Base-by-base conservation (phyloP, 805 yeast genomes). In the Yarrowia phangngaensis region DNA sequence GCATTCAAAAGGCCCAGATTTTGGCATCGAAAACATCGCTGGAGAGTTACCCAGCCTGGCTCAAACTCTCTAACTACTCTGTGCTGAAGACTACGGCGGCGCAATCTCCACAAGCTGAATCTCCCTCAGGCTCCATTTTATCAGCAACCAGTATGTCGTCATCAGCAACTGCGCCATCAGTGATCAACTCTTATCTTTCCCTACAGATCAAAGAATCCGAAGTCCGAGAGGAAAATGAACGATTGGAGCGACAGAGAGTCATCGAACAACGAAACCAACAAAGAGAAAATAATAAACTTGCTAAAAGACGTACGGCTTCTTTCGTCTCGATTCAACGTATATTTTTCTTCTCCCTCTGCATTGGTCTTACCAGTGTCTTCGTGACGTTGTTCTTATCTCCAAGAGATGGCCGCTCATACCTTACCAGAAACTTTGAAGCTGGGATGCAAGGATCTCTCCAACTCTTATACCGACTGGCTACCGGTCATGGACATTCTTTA, bases 311-410 rank as follows among this genome's bases (percentile, higher is more conserved):
- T 27, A 4, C 32, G 6, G 17, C 45, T 4, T 19, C 45, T 6
- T 38, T 28, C 17, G n/a, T 38, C 1, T 26, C 45, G 14, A 38
- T 38, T 8, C 31, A 32, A 19, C 17, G 45, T 9, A 8, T 38
- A 12, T 38, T 38, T 24, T 38, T 38, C 45, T 38, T 38, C 32
- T 38, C 98, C 97, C 66, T 92, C 82, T 5, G 95, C 95, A 66
- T 92, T 92, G 53, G 97, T 95, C 58, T 77, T 78, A 6, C 94
- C 79, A 70, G 95, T 76, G 68, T 82, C 80, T 58, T 85, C 76
- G 52, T 79, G 82, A 56, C 87, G 95, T 64, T 84, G 90, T 57
- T 83, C 94, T 54, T 78, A 83, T 38, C 45, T 4, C 45, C 45
- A 23, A 38, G 27, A 13, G 45, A 38, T 24, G 27, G 45, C 32